Conservation (phyloP, 192 early-diverging fungal genomes). For the Podila epigama region DNA sequence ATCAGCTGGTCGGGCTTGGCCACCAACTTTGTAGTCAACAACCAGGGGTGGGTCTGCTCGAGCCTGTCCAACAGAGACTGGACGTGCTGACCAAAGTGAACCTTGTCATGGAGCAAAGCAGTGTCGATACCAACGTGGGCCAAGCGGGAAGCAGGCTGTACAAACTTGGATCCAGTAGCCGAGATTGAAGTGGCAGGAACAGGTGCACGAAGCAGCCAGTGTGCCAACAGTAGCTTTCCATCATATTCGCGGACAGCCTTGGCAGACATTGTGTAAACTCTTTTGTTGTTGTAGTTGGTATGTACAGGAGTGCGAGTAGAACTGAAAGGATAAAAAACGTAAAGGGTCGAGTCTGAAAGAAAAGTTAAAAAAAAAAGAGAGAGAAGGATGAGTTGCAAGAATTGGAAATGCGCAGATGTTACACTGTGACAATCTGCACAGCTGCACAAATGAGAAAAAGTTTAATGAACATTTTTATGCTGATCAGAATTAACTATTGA, state of each 20-base stretch:
- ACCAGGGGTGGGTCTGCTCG: slow-evolving; percentile 87
- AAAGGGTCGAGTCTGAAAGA: background rate
- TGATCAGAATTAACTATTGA: too few relatives aligned
- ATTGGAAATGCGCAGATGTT: too few relatives aligned
- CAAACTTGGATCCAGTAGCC: slow-evolving; percentile 66
- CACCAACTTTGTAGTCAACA: slow-evolving; percentile 83
- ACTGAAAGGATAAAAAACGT: background rate
- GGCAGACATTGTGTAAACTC: slow-evolving; percentile 82
- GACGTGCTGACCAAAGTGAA: slow-evolving; percentile 71
- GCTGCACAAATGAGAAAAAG: background rate
- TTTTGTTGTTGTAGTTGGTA: too few relatives aligned
- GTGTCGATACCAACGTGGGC: slow-evolving; percentile 82
- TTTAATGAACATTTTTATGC: background rate
- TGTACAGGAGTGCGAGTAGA: background rate
- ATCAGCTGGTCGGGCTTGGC: slow-evolving; percentile 99
- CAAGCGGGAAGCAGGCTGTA: slow-evolving; percentile 74
- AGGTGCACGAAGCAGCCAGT: slow-evolving; percentile 84
- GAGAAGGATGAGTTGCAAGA: too few relatives aligned
- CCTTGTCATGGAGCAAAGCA: slow-evolving; percentile 60
- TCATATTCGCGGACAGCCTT: slow-evolving; percentile 98
- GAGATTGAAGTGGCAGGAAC: slow-evolving; percentile 55
- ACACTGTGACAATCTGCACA: too few relatives aligned
- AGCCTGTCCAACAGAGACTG: slow-evolving; percentile 61
- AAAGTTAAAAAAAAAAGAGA: too few relatives aligned
- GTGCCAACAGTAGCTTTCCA: slow-evolving; percentile 94